Base-by-base conservation (phyloP, 106 monocot genomes). In the Dactylorhiza incarnata region DNA sequence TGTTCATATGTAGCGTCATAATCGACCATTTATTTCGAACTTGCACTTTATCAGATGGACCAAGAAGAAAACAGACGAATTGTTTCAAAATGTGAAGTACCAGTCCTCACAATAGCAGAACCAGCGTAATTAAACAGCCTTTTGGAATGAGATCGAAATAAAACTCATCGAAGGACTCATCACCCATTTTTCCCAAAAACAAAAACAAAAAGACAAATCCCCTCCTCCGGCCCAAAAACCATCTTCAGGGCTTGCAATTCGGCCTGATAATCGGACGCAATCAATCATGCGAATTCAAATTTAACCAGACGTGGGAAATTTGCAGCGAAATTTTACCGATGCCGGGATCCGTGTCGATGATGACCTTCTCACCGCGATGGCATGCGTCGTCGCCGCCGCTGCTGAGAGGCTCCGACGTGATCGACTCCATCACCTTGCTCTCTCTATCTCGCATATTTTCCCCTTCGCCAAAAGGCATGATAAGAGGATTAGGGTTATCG, bases 261-360 rank as follows among this genome's bases (percentile, higher is more conserved):
- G 26, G 37, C 13, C 66, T 5, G 6, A 24, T 37, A 26, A 66
- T 26, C 37, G 11, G 25, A 37, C 12, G 37, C 66, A 66, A 24
- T 66, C 9, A 24, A 22, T 43, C 37, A 8, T n/a, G 46, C 29
- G n/a, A 51, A 45, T 7, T 20, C 9, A 23, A 74, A 13, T 19
- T 49, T 16, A 14, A 53, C 9, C 19, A 25, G 23, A 12, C 8
- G 4, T 7, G 58, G 10, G 20, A 77, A 51, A 9, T 17, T 17
- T 8, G 59, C 19, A 68, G 15, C 52, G 9, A 22, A 26, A 19
- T n/a, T 19, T 44, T 84, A 93, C 92, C 92, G 66, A 93, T 93
- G 49, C 92, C 92, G 25, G 92, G 92, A 87, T 93, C 92, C 49
- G 92, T 93, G 76, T 93, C 92, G 81, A 93, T 89, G 87, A 93